Conservation (phyloP, 140 eudicot species). For the Flaveria floridana region DNA sequence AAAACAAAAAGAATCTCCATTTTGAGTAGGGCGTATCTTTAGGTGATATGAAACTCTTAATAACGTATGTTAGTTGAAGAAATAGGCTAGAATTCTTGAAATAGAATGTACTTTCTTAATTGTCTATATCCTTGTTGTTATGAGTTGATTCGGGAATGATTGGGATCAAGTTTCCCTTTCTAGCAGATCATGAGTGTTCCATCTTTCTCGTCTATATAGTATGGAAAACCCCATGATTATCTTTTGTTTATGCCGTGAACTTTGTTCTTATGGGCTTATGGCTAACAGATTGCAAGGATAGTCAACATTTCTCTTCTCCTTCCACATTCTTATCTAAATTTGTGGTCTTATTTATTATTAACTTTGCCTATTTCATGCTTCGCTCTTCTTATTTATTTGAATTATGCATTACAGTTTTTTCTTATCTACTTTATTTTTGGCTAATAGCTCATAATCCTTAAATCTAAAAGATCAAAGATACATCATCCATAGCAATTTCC, state of each 20-base stretch:
- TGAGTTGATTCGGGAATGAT: not conserved
- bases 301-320: not conserved
- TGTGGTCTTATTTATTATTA: not conserved
- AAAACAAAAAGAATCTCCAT: not conserved
- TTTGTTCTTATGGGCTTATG: conserved; percentile 14
- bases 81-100: conserved; percentile 8
- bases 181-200: not conserved
- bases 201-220: conserved; percentile 11
- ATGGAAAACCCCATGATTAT: not conserved
- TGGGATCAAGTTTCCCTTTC: not conserved
- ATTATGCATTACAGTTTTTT: conserved; percentile 1
- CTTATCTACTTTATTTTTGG: not conserved
- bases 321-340: conserved; percentile 10
- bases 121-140: conserved; percentile 22
- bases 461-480: conserved; percentile 6
- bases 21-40: conserved; percentile 5
- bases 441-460: conserved; percentile 11
- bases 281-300: not conserved
- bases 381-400: not conserved
- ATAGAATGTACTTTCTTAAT: conserved; percentile 1
- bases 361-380: not conserved
- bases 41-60: not conserved
- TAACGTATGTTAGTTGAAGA: conserved; percentile 7
- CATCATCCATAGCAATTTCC: not conserved
- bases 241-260: not conserved